A percentile compares a stretch with the other conserved stretches of the same genome.
Conservation (phyloP, 2,329 filamentous ascomycete species). For the Coccinonectria pachysandricola region DNA sequence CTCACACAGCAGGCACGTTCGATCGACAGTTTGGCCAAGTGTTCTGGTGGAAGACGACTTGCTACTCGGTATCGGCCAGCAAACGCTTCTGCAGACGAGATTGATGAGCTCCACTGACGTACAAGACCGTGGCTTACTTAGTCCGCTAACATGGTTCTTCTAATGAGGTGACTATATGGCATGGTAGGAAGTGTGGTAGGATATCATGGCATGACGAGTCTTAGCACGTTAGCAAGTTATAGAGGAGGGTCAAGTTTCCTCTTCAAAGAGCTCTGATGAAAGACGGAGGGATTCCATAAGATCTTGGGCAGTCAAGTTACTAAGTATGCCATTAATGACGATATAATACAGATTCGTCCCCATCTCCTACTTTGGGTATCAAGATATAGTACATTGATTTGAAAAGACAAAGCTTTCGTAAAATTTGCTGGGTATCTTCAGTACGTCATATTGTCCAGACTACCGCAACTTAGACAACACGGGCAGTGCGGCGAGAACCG, state of each 20-base stretch:
- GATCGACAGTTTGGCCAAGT: constrained; percentile 8
- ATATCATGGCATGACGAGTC: no score
- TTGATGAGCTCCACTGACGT: constrained; percentile 28
- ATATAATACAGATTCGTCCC: constrained; percentile 9
- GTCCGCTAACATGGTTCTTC: no score
- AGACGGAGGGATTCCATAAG: no score
- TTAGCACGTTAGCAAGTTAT: no score
- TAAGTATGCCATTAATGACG: constrained; percentile 5
- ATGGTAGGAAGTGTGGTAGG: no score
- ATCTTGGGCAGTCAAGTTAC: no score
- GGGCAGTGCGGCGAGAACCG: constrained; percentile 32
- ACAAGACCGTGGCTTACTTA: no score
- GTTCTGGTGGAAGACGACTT: constrained; percentile 17
- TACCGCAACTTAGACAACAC: constrained; percentile 10
- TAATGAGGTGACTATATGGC: no score
- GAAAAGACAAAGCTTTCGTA: no score
- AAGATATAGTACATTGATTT: constrained; percentile 12
- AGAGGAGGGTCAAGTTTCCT: no score
- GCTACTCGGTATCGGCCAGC: constrained; percentile 15
- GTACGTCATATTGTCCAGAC: no score
- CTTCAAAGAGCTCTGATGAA: no score
- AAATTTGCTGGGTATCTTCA: background rate
- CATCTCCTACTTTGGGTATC: constrained; percentile 10
- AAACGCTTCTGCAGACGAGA: constrained; percentile 16
- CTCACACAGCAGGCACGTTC: constrained; percentile 4